Evolutionary conservation across 2,329 filamentous ascomycete genomes (phyloP), one percentile per base, ranked within the genome.

Genomic region (Trichoderma hamatum): DNA sequence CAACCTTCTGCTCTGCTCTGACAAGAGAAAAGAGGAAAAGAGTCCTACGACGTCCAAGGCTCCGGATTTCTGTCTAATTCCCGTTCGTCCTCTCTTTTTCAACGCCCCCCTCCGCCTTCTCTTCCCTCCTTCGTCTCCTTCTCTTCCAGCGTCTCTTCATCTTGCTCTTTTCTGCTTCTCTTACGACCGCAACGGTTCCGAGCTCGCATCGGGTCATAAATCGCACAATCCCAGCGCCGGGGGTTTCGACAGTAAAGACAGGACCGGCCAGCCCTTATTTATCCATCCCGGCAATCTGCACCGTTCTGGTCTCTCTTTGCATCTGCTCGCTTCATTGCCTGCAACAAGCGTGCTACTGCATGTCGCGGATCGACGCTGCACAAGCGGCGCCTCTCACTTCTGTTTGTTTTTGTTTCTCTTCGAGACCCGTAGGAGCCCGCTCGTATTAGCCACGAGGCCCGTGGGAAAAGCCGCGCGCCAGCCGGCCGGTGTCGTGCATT

Each of bases 321-420:
- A 34, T 60, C 54, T 56, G 54, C 69, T 68, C 69, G 65, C 69
- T 68, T 60, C 52, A 24, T 58, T 69, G 66, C 69, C 69, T 69
- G 59, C 59, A 63, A 61, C 59, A 39, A 68, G 65, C 60, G 65
- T 69, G 39, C 66, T 68, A 63, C 67, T 69, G 68, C 70, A 70
- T 69, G 72, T 70, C 70, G 68, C 71, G 68, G 68, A 72, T 73
- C 63, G 68, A 72, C 59, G 70, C 72, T 70, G 69, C 69, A 72
- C 70, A 69, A 71, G 58, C 70, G 59, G 67, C 65, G 39, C 69
- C 68, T 59, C 63, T 67, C 66, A 58, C 34, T 68, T 67, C 66
- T 58, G 32, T 65, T 70, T 65, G 60, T 60, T 59, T 68, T 54
- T 70, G 65, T 54, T 62, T 66, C 55, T 67, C 56, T 28, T 64